Conservation (phyloP, 2,329 filamentous ascomycete species). For the Penicillium sp. region DNA sequence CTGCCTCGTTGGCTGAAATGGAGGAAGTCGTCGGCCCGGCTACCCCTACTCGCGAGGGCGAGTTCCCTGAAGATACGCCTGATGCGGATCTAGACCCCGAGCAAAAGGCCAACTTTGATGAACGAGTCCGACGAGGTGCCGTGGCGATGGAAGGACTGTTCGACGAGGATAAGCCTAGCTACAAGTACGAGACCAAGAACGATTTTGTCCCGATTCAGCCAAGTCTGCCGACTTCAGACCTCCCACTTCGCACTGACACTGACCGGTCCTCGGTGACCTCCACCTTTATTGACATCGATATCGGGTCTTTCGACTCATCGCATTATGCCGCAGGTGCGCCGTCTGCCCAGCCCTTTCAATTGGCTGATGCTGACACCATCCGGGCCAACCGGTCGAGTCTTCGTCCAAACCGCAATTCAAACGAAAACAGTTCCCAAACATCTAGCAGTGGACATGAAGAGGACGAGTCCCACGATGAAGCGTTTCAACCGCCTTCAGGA, state of each 20-base stretch:
- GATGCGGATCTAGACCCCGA: conserved; percentile 37
- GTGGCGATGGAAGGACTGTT: conserved; percentile 54
- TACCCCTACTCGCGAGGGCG: conserved; percentile 20
- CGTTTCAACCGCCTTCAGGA: conserved; percentile 31
- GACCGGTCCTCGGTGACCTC: conserved; percentile 46
- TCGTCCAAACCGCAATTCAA: conserved; percentile 39
- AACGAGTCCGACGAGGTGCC: conserved; percentile 53
- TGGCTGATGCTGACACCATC: conserved; percentile 51
- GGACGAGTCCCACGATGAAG: conserved; percentile 25
- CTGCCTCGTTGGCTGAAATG: conserved; percentile 43
- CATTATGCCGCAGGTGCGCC: conserved; percentile 50
- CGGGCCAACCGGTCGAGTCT: conserved; percentile 51
- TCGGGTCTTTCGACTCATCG: conserved; percentile 47
- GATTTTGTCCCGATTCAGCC: conserved; percentile 44
- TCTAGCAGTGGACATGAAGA: conserved; percentile 27
- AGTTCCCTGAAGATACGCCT: conserved; percentile 26
- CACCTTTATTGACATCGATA: conserved; percentile 52
- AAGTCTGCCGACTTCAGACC: conserved; percentile 47
- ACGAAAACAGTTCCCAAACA: conserved; percentile 30
- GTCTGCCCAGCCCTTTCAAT: conserved; percentile 47
- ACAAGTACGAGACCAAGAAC: conserved; percentile 52
- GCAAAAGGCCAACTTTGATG: conserved; percentile 51
- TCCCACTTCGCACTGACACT: conserved; percentile 47
- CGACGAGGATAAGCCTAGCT: conserved; percentile 51
- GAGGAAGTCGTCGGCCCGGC: conserved; percentile 39